A percentile compares a stretch with the other conserved stretches of the same genome.
These are phyloP conservation scores for Aspergillus carbonarius DNA, from an alignment of 2,329 filamentous ascomycete genomes.

Conservation along the genomic window DNA sequence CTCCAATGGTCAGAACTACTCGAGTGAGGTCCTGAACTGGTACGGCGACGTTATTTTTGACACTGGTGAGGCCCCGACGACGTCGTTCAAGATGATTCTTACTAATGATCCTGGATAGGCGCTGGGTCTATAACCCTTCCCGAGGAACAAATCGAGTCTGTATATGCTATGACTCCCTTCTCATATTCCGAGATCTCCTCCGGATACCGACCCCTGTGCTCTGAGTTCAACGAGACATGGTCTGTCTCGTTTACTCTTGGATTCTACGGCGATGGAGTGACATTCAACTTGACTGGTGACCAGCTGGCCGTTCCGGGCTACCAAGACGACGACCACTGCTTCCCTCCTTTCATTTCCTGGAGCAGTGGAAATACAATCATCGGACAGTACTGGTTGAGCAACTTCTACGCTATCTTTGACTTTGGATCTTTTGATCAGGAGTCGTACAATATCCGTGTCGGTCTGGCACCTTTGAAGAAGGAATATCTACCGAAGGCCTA, in stretches of 20 bases:
- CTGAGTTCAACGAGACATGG: constrained; percentile 1
- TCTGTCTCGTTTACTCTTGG: not conserved
- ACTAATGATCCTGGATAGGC: not conserved
- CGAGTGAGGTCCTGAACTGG: not conserved
- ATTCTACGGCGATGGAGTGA: not conserved
- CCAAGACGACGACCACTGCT: not conserved
- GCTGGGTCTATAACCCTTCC: not conserved
- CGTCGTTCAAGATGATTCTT: fast-evolving
- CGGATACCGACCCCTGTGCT: not conserved
- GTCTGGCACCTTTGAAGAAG: not conserved
- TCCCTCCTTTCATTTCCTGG: not conserved
- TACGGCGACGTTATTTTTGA: not conserved
- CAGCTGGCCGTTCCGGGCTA: not conserved
- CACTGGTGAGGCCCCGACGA: not conserved
- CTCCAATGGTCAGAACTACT: not conserved
- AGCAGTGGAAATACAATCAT: not conserved
- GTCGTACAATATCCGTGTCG: not conserved
- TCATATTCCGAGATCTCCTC: not conserved
- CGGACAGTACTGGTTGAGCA: not conserved
- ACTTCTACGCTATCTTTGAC: not conserved
- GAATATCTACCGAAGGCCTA: not conserved
- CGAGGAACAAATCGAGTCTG: not conserved
- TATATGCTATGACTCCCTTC: not conserved
- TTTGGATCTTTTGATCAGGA: not conserved
- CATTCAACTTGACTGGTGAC: not conserved